Percentiles rank a stretch among this genome's conserved stretches.
Evolutionary conservation across 2,329 filamentous ascomycete species (phyloP).

Genomic region (Pestalotiopsis sp.): DNA sequence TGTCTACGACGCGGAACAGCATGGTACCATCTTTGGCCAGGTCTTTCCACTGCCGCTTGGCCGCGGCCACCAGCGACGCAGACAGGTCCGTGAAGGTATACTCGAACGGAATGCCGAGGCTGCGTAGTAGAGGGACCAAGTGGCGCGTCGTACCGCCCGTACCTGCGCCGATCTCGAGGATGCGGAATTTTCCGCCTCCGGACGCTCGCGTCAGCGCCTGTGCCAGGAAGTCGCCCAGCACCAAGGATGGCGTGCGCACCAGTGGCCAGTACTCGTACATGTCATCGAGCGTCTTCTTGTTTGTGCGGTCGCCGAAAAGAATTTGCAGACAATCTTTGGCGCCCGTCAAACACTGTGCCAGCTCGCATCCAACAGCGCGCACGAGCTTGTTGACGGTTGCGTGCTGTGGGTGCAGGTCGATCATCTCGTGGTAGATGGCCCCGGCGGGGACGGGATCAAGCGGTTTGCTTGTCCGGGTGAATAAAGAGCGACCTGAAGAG

Average conservation of each 20-base stretch:
- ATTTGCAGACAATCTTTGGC: constrained; percentile 22
- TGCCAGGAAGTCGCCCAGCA: constrained; percentile 25
- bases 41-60: constrained; percentile 25
- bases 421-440: constrained; percentile 16
- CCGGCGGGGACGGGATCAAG: constrained; percentile 16
- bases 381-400: constrained; percentile 22
- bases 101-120: constrained; percentile 26
- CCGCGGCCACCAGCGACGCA: constrained; percentile 29
- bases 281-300: constrained; percentile 22
- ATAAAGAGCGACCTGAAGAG: background rate
- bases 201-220: background rate
- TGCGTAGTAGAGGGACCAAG: constrained; percentile 30
- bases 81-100: constrained; percentile 48
- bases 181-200: constrained; percentile 26
- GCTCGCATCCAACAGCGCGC: constrained; percentile 16
- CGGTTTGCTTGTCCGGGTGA: background rate
- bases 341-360: constrained; percentile 24
- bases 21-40: constrained; percentile 18
- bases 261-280: constrained; percentile 27
- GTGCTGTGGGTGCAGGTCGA: constrained; percentile 16
- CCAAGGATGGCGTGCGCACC: constrained; percentile 7
- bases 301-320: constrained; percentile 24
- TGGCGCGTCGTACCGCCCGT: constrained; percentile 43
- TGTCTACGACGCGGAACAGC: constrained; percentile 30
- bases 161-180: constrained; percentile 46